Evolutionary conservation across 116 monocot species (phyloP), one percentile per base, ranked within the genome.

Genomic region (Posidonia oceanica): DNA sequence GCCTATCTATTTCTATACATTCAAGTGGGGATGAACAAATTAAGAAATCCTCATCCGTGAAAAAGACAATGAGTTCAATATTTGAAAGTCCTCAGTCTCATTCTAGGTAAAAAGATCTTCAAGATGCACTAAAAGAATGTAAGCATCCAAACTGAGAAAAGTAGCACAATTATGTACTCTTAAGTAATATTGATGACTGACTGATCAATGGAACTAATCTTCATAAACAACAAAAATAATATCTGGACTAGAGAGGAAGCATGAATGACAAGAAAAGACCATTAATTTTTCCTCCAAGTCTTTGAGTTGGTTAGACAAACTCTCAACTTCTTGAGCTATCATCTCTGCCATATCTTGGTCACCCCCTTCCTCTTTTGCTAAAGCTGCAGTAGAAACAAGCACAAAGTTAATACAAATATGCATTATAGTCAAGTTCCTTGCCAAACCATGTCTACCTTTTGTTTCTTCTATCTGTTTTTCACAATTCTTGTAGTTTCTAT

Each of bases 331-430:
- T 62, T 57, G 73, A 71, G 79, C 81, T 77, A 97, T 89, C 97
- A 97, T 89, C 71, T 97, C 89, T 39, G 76, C 85, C 97, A 97
- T 97, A 78, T 97, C 97, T 29, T 74, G 81, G 56, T 97, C 97
- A 62, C 69, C 69, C 14, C 56, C 92, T 66, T 83, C 81, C 78
- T 97, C 92, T 77, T 87, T 87, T 66, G 75, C 76, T 76, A 97
- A 77, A 75, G 78, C 97, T 96, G 79, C 39, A 72, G 54, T 22
- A 68, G 38, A 62, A 37, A 70, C 15, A 83, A 68, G 69, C 14
- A 54, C 75, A 36, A 51, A 51, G 23, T 54, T 53, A 68, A 53
- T 39, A 39, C 4, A 36, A 54, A 17, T 14, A 57, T 56, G 12
- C 57, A 56, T 57, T 54, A 37, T 13, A 39, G 18, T 53, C 10